A percentile compares a stretch with the other conserved stretches of the same genome.
Evolutionary conservation across 148 eudicot genomes (phyloP).

Genomic region (Chenopodium berlandieri): DNA sequence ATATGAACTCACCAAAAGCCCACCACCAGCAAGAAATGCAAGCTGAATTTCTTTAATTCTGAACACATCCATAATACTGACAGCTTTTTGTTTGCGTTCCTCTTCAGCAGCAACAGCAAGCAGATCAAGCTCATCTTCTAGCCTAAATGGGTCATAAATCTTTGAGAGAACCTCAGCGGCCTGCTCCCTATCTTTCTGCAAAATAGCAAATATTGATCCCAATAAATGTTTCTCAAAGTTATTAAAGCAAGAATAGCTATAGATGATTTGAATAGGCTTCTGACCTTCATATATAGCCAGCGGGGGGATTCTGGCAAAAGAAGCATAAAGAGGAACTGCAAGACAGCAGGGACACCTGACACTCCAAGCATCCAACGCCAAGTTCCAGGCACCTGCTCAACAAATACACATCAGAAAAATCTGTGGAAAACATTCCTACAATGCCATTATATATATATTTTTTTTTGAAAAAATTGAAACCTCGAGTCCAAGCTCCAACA

Average conservation of each 20-base stretch:
- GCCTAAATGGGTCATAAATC: conserved; percentile 76
- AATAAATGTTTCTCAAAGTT: neutral
- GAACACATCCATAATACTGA: conserved; percentile 66
- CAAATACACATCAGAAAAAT: too few species aligned
- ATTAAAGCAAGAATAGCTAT: too few species aligned
- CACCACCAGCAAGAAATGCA: conserved; percentile 94
- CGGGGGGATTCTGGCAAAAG: conserved; percentile 91
- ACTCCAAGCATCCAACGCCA: conserved; percentile 99
- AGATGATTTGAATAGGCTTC: too few species aligned
- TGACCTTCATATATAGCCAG: conserved; percentile 93
- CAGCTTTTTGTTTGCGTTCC: conserved; percentile 52
- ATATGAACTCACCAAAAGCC: conserved; percentile 65
- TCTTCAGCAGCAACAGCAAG: conserved; percentile 72
- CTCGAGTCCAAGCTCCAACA: too few species aligned
- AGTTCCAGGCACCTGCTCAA: conserved; percentile 81
- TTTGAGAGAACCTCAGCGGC: conserved; percentile 80
- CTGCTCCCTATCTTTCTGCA: conserved; percentile 63
- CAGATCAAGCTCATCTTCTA: conserved; percentile 76
- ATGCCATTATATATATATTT: too few species aligned
- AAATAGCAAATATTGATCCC: neutral
- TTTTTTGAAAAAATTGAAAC: too few species aligned
- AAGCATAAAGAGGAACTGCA: conserved; percentile 80
- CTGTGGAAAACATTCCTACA: neutral
- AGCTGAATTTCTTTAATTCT: conserved; percentile 68
- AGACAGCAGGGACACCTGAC: conserved; percentile 74